These are phyloP conservation scores for Tarenaya hassleriana DNA, from an alignment of 345 rosid genomes.

Conservation along the genomic window DNA sequence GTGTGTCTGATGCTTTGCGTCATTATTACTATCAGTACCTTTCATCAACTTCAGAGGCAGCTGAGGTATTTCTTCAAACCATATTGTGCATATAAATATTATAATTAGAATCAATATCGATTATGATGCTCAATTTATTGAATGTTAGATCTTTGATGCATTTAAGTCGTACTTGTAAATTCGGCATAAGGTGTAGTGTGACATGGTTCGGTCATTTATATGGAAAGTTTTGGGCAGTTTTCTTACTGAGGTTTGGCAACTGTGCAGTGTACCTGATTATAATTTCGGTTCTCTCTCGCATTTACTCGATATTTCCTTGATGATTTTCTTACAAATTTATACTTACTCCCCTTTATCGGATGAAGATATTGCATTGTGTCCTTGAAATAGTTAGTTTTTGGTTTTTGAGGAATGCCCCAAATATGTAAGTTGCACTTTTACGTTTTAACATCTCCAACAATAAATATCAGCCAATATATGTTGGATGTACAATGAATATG, in stretches of 20 bases:
- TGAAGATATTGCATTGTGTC: constrained; percentile 3
- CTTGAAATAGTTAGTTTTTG: neutral
- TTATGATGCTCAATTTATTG: constrained; percentile 12
- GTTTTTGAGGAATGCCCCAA: constrained; percentile 7
- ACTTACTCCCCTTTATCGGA: constrained; percentile 9
- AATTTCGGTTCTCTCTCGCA: constrained; percentile 13
- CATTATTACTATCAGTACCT: constrained; percentile 95
- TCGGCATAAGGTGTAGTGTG: too few relatives aligned
- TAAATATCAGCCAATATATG: constrained; percentile 9
- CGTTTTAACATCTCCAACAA: neutral
- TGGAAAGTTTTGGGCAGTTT: too few relatives aligned
- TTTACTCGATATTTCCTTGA: constrained; percentile 4
- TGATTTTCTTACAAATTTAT: constrained; percentile 1
- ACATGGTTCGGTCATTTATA: too few relatives aligned
- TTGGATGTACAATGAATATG: constrained; percentile 3
- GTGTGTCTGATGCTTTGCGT: constrained; percentile 87
- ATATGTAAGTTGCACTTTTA: constrained; percentile 5
- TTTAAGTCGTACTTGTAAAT: too few relatives aligned
- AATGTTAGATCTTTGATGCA: constrained; percentile 12
- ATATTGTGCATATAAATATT: constrained; percentile 4
- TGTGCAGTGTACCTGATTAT: constrained; percentile 6
- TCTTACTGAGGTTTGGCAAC: too few relatives aligned
- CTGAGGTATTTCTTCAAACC: constrained; percentile 51
- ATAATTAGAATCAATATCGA: constrained; percentile 14
- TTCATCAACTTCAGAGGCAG: constrained; percentile 90